These are phyloP conservation scores for Podospora australis DNA, from an alignment of 495 filamentous ascomycete genomes.

Conservation along the genomic window DNA sequence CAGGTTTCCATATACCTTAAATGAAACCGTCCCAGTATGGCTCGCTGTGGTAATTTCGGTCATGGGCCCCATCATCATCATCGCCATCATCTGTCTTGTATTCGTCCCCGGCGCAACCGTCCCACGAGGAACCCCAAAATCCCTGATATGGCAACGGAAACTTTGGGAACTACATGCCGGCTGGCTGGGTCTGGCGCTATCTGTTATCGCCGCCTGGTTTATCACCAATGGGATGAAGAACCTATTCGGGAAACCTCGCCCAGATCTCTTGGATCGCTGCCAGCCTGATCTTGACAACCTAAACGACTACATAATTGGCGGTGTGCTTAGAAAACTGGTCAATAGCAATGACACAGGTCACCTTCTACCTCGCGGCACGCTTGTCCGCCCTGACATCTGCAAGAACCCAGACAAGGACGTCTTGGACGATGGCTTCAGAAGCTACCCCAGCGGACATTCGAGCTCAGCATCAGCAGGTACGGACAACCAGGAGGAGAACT, in stretches of 20 bases:
- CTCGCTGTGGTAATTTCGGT: conserved; percentile 51
- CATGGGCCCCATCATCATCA: conserved; percentile 55
- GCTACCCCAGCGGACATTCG: conserved; percentile 69
- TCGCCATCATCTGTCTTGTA: conserved; percentile 64
- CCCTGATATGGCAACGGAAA: conserved; percentile 61
- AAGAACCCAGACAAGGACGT: conserved; percentile 53
- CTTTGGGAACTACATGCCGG: conserved; percentile 84
- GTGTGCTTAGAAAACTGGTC: conserved; percentile 23
- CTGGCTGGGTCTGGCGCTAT: conserved; percentile 64
- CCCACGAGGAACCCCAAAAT: conserved; percentile 57
- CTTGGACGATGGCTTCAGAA: conserved; percentile 82
- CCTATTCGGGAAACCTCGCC: conserved; percentile 76
- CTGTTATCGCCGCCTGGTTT: conserved; percentile 61
- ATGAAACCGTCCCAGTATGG: conserved; percentile 64
- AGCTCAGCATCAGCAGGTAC: conserved; percentile 58
- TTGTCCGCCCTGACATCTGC: conserved; percentile 65
- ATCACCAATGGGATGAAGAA: conserved; percentile 83
- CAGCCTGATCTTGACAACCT: conserved; percentile 47
- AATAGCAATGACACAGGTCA: conserved; percentile 2
- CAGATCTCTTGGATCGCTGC: conserved; percentile 71
- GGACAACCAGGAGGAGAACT: not conserved
- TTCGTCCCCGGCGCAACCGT: conserved; percentile 59
- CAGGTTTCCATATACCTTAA: conserved; percentile 64
- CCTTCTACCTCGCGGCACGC: conserved; percentile 33
- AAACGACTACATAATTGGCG: conserved; percentile 36